Percentiles rank a stretch among this genome's conserved stretches.
Evolutionary conservation across 2,329 filamentous ascomycete genomes (phyloP).

Genomic region (Cadophora sp.): DNA sequence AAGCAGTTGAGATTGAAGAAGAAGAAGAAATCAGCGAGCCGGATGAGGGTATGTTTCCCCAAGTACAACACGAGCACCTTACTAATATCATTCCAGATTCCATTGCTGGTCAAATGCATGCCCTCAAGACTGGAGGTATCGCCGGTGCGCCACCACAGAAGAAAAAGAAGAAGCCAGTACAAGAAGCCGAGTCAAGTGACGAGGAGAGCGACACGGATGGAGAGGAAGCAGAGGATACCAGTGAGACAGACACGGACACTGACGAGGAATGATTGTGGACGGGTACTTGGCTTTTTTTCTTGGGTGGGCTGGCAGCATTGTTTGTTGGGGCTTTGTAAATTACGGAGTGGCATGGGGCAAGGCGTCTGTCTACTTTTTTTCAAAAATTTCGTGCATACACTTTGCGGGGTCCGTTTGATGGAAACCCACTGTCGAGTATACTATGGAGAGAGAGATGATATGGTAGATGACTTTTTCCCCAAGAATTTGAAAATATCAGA

Average conservation of each 20-base stretch:
- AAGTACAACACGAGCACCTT: neutral
- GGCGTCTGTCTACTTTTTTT: conserved; percentile 34
- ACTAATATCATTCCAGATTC: conserved; percentile 66
- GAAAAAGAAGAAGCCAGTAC: conserved; percentile 60
- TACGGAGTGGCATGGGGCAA: conserved; percentile 29
- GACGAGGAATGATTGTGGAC: conserved; percentile 46
- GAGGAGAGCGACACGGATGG: conserved; percentile 87
- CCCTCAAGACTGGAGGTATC: conserved; percentile 73
- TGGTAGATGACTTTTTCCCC: conserved; percentile 11
- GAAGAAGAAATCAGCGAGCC: conserved; percentile 98
- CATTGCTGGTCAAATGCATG: conserved; percentile 88
- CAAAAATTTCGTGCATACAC: conserved; percentile 22
- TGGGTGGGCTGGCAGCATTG: conserved; percentile 11
- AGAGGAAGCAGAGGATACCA: conserved; percentile 66
- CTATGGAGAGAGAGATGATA: neutral
- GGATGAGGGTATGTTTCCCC: conserved; percentile 80
- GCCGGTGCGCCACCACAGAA: conserved; percentile 57
- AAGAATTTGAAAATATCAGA: neutral
- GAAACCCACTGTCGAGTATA: neutral
- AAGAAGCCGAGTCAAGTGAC: conserved; percentile 67
- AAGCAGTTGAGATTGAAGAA: conserved; percentile 78
- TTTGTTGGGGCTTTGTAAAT: conserved; percentile 30
- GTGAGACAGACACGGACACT: conserved; percentile 72
- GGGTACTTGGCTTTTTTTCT: conserved; percentile 19
- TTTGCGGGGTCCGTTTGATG: neutral